Percentiles rank a stretch among this genome's conserved stretches.
phyloP scores from a whole-genome alignment of 805 yeast genomes.

The Kregervanrija delftensis region DNA sequence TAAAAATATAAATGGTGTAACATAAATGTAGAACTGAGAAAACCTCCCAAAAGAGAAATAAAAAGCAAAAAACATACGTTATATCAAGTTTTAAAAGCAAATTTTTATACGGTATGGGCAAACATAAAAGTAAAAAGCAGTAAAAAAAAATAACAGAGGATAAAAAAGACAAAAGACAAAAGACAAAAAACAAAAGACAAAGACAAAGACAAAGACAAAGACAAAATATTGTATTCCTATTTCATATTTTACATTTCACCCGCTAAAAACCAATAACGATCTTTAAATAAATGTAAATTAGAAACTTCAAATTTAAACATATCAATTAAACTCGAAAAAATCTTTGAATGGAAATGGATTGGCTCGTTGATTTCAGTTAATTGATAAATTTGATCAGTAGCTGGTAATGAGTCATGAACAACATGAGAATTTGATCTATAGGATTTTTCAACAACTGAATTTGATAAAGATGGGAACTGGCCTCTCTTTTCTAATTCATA shows the following conservation, averaged over 20 bases:
- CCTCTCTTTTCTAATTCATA: conserved; percentile 23
- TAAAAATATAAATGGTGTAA: no score
- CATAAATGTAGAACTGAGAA: neutral
- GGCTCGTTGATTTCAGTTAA: conserved; percentile 31
- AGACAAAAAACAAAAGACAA: neutral
- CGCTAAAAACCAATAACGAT: conserved; percentile 22
- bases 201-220: neutral
- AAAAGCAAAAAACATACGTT: neutral
- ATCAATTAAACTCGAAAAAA: conserved; percentile 39
- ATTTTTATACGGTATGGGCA: no score
- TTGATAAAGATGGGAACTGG: neutral
- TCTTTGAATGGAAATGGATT: conserved; percentile 45
- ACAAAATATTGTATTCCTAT: neutral
- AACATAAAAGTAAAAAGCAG: no score
- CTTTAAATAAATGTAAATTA: conserved; percentile 21
- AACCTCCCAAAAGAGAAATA: neutral
- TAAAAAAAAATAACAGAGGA: neutral
- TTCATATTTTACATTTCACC: conserved; percentile 1
- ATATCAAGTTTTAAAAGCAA: no score
- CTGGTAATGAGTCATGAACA: conserved; percentile 23
- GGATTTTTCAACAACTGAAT: conserved; percentile 25
- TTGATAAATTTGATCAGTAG: conserved; percentile 35
- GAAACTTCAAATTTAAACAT: conserved; percentile 35
- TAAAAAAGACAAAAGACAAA: neutral
- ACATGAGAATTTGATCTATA: conserved; percentile 31